phyloP scores from a whole-genome alignment of 495 filamentous ascomycete species.

The Penicillium angulare region DNA sequence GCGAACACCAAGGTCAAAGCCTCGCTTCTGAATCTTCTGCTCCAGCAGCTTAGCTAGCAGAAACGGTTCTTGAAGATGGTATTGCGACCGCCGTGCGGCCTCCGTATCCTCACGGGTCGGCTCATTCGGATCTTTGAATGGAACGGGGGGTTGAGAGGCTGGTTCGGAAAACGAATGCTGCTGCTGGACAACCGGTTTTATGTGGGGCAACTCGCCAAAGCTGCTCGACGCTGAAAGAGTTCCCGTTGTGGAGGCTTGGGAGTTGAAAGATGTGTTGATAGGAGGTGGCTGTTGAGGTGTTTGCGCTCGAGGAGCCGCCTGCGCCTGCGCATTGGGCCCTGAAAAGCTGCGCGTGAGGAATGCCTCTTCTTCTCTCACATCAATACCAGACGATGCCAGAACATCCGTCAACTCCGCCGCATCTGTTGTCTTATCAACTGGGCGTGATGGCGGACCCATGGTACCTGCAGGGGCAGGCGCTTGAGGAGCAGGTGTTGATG shows the following conservation, averaged over 20 bases:
- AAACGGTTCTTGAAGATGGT: slow-evolving; percentile 60
- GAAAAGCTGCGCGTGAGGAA: slow-evolving; percentile 61
- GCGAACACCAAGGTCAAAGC: slow-evolving; percentile 56
- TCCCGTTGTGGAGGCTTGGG: slow-evolving; percentile 41
- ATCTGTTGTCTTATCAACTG: slow-evolving; percentile 65
- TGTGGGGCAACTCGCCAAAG: slow-evolving; percentile 36
- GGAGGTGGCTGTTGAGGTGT: slow-evolving; percentile 37
- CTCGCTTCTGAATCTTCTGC: slow-evolving; percentile 45
- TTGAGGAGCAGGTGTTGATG: slow-evolving; percentile 25
- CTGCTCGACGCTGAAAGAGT: slow-evolving; percentile 37
- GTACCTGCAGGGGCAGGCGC: slow-evolving; percentile 46
- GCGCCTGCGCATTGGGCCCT: slow-evolving; percentile 43
- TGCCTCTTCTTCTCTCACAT: slow-evolving; percentile 80
- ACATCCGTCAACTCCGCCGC: slow-evolving; percentile 75
- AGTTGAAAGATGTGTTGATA: slow-evolving; percentile 41
- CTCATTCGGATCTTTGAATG: slow-evolving; percentile 41
- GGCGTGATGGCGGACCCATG: slow-evolving; percentile 82
- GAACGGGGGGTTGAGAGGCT: slow-evolving; percentile 27
- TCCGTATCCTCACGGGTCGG: slow-evolving; percentile 43
- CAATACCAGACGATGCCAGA: slow-evolving; percentile 73
- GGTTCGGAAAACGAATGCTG: slow-evolving; percentile 38
- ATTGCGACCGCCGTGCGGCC: slow-evolving; percentile 47
- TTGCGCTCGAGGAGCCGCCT: slow-evolving; percentile 42
- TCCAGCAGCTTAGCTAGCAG: slow-evolving; percentile 49
- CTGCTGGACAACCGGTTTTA: slow-evolving; percentile 31